These are phyloP conservation scores for Hirschfeldia incana DNA, from an alignment of 345 rosid genomes.

Conservation along the genomic window DNA sequence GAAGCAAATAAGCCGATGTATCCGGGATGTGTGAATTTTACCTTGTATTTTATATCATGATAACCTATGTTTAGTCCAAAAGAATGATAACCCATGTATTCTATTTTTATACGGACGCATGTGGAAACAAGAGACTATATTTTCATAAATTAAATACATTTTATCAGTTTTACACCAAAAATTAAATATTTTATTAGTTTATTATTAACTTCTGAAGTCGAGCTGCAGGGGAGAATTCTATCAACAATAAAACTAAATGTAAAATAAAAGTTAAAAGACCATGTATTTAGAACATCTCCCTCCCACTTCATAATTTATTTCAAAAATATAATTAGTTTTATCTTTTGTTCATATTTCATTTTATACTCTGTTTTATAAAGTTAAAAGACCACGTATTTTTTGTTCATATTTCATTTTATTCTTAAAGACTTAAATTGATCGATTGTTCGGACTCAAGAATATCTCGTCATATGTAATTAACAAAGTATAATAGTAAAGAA, in stretches of 20 bases:
- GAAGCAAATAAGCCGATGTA: background rate
- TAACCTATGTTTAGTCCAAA: background rate
- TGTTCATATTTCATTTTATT: too few relatives aligned
- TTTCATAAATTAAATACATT: too few relatives aligned
- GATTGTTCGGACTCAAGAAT: background rate
- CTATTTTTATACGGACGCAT: background rate
- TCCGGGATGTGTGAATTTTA: background rate
- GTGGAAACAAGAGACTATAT: background rate
- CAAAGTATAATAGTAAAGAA: background rate
- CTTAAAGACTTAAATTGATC: too few relatives aligned
- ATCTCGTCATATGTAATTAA: background rate
- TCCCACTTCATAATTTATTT: too few relatives aligned
- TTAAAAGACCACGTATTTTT: too few relatives aligned
- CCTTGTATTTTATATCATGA: conserved; percentile 6
- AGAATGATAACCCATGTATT: conserved; percentile 2
- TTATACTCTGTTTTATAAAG: too few relatives aligned
- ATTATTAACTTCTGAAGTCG: background rate
- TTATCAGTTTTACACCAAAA: too few relatives aligned
- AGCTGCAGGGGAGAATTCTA: background rate
- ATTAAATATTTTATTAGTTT: background rate
- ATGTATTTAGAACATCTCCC: too few relatives aligned
- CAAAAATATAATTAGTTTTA: too few relatives aligned
- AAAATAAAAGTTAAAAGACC: background rate
- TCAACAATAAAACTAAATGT: background rate
- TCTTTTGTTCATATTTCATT: too few relatives aligned